Conservation (phyloP, 192 early-diverging fungal species). For the Backusella australiensis region DNA sequence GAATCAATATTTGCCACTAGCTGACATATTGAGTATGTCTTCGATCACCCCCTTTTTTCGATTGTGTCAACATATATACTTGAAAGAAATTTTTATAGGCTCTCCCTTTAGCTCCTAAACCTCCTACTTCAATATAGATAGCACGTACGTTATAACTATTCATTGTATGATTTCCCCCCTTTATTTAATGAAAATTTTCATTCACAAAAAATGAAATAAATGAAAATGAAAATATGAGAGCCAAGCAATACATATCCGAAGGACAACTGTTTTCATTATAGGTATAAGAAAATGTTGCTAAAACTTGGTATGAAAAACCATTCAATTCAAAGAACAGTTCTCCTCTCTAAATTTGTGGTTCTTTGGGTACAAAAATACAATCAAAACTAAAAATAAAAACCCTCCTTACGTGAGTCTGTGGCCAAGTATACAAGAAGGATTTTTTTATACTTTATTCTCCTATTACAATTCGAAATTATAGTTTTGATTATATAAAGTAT, state of each 20-base stretch:
- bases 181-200: slow-evolving; percentile 3
- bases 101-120: slow-evolving; percentile 1
- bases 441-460: not conserved
- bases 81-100: not conserved
- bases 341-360: not conserved
- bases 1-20: not conserved
- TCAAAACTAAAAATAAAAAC: not conserved
- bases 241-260: not conserved
- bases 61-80: not conserved
- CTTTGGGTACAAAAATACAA: not conserved
- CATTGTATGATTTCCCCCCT: not conserved
- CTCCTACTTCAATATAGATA: not conserved
- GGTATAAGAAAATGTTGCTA: not conserved
- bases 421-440: not conserved
- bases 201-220: slow-evolving; percentile 2
- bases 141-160: not conserved
- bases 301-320: not conserved
- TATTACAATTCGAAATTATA: not conserved
- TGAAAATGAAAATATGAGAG: not conserved
- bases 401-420: not conserved
- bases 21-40: not conserved
- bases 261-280: not conserved
- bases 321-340: not conserved
- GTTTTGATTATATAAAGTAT: not conserved
- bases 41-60: not conserved